Evolutionary conservation across 2,329 filamentous ascomycete genomes (phyloP).

Genomic region (Diaporthe sp.): DNA sequence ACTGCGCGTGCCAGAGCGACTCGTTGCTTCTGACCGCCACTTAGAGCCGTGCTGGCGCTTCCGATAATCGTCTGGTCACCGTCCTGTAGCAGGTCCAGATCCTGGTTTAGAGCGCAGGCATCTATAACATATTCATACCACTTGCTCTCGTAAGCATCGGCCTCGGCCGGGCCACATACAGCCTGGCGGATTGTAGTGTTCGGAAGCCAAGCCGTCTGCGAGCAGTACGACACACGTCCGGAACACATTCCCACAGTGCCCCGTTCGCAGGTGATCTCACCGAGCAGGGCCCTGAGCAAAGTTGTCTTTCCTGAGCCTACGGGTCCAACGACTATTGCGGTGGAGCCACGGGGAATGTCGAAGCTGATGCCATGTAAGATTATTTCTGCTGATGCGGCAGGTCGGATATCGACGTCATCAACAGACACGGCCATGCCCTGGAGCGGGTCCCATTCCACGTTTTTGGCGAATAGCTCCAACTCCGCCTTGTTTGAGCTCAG

Average conservation of each 20-base stretch:
- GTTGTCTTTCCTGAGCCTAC: not conserved
- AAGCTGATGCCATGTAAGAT: not conserved
- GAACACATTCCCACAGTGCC: not conserved
- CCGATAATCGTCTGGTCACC: not conserved
- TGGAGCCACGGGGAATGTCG: not conserved
- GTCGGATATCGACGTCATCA: not conserved
- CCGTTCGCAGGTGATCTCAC: not conserved
- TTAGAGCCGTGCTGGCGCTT: not conserved
- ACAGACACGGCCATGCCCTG: not conserved
- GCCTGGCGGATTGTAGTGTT: slow-evolving; percentile 50
- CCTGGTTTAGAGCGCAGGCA: not conserved
- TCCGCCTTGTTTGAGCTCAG: not conserved
- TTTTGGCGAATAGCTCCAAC: not conserved
- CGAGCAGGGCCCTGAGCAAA: not conserved
- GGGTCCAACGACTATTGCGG: not conserved
- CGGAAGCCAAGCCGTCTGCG: slow-evolving; percentile 54
- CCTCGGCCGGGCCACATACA: slow-evolving; percentile 44
- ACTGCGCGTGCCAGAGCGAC: slow-evolving; percentile 53
- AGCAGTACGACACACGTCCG: slow-evolving; percentile 47
- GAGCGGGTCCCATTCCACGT: not conserved
- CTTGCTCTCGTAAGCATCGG: not conserved
- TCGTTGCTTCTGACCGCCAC: not conserved
- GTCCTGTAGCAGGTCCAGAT: not conserved
- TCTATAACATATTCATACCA: not conserved
- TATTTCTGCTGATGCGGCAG: not conserved